Conservation (phyloP, 345 rosid genomes). For the Gynandropsis gynandra region DNA sequence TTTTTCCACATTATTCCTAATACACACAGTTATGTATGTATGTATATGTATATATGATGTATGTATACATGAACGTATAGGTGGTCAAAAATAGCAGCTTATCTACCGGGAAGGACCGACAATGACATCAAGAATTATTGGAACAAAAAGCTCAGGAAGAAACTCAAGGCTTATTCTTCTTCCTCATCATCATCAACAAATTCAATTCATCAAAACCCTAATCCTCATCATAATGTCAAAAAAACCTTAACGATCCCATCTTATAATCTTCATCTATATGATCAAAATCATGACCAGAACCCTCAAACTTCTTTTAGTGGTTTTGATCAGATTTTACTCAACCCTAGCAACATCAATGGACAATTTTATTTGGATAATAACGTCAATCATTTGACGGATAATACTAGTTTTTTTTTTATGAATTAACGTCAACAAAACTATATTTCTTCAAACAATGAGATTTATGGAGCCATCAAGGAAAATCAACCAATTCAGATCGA, state of each 20-base stretch:
- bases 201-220: slow-evolving; percentile 24
- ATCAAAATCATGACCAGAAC: slow-evolving; percentile 30
- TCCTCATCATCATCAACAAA: slow-evolving; percentile 20
- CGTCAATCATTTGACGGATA: slow-evolving; percentile 13
- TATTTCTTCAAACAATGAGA: slow-evolving; percentile 28
- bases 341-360: slow-evolving; percentile 23
- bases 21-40: background rate
- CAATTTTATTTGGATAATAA: slow-evolving; percentile 8
- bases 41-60: background rate
- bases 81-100: slow-evolving; percentile 98
- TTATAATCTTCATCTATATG: slow-evolving; percentile 26
- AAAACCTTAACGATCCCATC: slow-evolving; percentile 35
- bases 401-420: slow-evolving; percentile 24
- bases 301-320: slow-evolving; percentile 20
- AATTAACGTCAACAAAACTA: slow-evolving; percentile 42
- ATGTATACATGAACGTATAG: slow-evolving; percentile 35
- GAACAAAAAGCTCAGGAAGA: slow-evolving; percentile 96
- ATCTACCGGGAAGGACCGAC: slow-evolving; percentile 88
- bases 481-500: slow-evolving; percentile 22
- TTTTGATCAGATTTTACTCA: slow-evolving; percentile 20
- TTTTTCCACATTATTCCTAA: slow-evolving; percentile 10
- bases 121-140: slow-evolving; percentile 92
- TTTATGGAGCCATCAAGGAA: slow-evolving; percentile 23
- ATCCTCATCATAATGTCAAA: slow-evolving; percentile 29
- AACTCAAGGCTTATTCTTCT: slow-evolving; percentile 43